These are phyloP conservation scores for Camellia granthamiana DNA, from an alignment of 148 eudicot species.

Conservation along the genomic window DNA sequence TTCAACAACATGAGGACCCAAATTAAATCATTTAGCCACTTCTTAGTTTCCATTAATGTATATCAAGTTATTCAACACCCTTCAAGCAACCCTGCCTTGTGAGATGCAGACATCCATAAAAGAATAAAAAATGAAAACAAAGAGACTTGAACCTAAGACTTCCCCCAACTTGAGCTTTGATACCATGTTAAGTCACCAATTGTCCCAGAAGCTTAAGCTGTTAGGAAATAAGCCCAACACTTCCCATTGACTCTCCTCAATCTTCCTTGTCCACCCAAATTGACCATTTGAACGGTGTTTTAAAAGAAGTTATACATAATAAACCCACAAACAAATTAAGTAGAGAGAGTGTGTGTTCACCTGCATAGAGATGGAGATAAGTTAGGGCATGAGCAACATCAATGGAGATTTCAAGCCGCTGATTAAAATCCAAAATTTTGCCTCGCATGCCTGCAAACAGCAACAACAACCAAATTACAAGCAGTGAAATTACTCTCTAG, in stretches of 20 bases:
- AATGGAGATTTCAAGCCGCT: conserved; percentile 89
- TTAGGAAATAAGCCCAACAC: not conserved
- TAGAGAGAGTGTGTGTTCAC: conserved; percentile 34
- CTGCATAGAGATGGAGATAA: conserved; percentile 88
- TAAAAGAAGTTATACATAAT: not conserved
- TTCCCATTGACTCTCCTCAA: not conserved
- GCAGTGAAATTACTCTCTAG: not conserved
- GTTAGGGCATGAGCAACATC: conserved; percentile 90
- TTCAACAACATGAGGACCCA: too few species aligned
- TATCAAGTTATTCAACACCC: too few species aligned
- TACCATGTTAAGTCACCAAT: too few species aligned
- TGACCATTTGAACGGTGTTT: not conserved
- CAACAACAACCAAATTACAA: conserved; percentile 25
- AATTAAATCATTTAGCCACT: too few species aligned
- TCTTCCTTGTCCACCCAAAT: not conserved
- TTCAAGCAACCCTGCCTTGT: too few species aligned
- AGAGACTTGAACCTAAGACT: too few species aligned
- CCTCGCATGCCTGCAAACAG: conserved; percentile 59
- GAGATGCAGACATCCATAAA: too few species aligned
- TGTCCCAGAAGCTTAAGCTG: too few species aligned
- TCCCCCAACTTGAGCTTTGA: too few species aligned
- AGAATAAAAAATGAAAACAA: not conserved
- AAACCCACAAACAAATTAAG: conserved; percentile 5
- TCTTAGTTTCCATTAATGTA: too few species aligned
- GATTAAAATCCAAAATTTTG: conserved; percentile 73